phyloP scores from a whole-genome alignment of 2,329 filamentous ascomycete genomes.

The Penicillium sp. region DNA sequence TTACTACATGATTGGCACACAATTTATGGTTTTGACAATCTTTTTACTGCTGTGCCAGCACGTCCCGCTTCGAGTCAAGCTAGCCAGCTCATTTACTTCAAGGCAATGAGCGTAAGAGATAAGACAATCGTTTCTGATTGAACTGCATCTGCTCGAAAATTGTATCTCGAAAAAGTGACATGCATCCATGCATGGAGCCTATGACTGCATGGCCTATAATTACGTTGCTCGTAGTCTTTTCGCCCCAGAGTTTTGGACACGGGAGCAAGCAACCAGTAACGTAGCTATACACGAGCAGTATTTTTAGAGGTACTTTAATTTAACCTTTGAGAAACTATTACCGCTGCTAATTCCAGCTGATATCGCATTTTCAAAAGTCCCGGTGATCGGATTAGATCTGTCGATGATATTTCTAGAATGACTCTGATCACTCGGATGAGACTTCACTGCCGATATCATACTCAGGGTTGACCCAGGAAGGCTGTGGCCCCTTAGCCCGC shows the following conservation, averaged over 20 bases:
- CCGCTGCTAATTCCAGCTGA: too few species aligned
- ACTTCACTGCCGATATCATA: constrained; percentile 26
- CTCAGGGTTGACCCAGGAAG: constrained; percentile 54
- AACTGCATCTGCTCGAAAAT: background rate
- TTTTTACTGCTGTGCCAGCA: background rate
- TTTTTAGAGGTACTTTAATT: background rate
- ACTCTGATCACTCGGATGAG: background rate
- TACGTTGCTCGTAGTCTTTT: background rate
- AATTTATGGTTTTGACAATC: too few species aligned
- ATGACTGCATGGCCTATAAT: background rate
- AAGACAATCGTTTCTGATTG: background rate
- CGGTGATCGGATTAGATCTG: background rate
- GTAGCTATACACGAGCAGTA: background rate
- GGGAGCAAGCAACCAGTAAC: background rate
- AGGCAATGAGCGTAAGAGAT: background rate
- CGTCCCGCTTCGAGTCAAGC: background rate
- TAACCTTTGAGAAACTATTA: background rate
- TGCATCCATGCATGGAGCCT: background rate
- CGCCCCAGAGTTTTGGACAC: background rate
- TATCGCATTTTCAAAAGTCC: too few species aligned
- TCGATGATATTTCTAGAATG: background rate
- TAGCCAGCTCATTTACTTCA: background rate
- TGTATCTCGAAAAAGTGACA: background rate
- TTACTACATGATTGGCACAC: background rate
- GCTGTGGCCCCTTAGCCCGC: constrained; percentile 42